Conservation (phyloP, 345 rosid species). For the Eucalyptus rudis region DNA sequence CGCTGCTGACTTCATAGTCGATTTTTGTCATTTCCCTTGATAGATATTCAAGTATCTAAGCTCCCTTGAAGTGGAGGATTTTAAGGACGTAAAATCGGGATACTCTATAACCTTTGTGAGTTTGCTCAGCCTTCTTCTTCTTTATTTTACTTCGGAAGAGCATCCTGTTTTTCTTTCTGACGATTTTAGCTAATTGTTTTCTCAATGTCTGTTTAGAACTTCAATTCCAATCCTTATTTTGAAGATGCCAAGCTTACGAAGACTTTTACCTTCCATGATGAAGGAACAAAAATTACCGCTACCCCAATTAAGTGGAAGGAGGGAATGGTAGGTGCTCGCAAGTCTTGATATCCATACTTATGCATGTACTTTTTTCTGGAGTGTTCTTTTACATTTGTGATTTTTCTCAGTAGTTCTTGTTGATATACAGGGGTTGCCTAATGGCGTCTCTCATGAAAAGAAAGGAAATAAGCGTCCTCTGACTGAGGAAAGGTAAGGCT, state of each 20-base stretch:
- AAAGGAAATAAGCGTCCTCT: constrained; percentile 77
- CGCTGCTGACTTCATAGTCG: background rate
- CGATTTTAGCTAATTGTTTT: background rate
- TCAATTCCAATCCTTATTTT: constrained; percentile 68
- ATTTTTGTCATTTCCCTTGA: background rate
- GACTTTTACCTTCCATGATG: constrained; percentile 76
- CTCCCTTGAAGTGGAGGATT: constrained; percentile 83
- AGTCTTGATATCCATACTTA: background rate
- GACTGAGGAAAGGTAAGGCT: constrained; percentile 49
- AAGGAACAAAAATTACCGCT: constrained; percentile 54
- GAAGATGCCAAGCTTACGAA: constrained; percentile 75
- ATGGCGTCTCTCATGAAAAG: constrained; percentile 77
- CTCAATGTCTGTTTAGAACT: constrained; percentile 34
- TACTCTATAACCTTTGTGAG: constrained; percentile 83
- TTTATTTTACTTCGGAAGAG: background rate
- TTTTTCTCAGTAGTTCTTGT: background rate
- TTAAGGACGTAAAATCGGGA: constrained; percentile 86
- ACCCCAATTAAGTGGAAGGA: constrained; percentile 88
- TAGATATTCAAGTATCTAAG: constrained; percentile 66
- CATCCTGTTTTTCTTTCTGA: background rate
- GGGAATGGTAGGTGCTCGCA: constrained; percentile 43
- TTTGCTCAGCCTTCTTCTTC: background rate
- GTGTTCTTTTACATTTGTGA: background rate
- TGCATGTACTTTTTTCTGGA: background rate
- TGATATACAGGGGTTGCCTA: constrained; percentile 54